phyloP scores from a whole-genome alignment of 495 filamentous ascomycete genomes.

The Aspergillus taichungensis region DNA sequence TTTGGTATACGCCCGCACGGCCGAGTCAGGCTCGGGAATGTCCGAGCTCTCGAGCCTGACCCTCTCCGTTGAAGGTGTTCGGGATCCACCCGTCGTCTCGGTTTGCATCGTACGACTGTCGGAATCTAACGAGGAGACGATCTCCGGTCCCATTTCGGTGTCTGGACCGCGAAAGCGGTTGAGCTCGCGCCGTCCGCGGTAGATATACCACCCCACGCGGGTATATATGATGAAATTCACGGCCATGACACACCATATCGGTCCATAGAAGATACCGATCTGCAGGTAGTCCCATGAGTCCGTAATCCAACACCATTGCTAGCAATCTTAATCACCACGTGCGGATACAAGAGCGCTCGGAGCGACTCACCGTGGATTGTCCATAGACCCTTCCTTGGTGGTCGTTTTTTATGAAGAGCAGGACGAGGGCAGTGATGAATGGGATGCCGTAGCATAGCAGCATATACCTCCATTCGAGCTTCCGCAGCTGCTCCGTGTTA shows the following conservation, averaged over 20 bases:
- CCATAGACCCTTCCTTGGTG: conserved; percentile 50
- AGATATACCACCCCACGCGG: conserved; percentile 52
- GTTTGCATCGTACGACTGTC: no score
- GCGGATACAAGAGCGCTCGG: conserved; percentile 18
- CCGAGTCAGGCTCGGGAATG: neutral
- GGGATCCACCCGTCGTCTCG: no score
- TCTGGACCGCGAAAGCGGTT: conserved; percentile 16
- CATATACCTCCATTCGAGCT: conserved; percentile 57
- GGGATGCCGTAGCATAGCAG: conserved; percentile 59
- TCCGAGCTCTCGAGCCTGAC: neutral
- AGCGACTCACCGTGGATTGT: conserved; percentile 42
- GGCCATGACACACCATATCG: conserved; percentile 63
- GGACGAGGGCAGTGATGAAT: conserved; percentile 51
- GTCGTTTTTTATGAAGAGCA: conserved; percentile 43
- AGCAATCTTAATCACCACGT: no score
- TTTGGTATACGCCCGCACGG: conserved; percentile 61
- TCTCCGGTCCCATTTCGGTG: neutral
- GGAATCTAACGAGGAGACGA: no score
- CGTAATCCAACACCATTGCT: conserved; percentile 65
- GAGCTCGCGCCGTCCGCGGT: conserved; percentile 25
- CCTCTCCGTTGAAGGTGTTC: no score
- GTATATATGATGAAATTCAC: conserved; percentile 60
- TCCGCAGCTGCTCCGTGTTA: conserved; percentile 48
- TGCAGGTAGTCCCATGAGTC: conserved; percentile 55
- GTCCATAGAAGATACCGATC: conserved; percentile 62